Percentiles rank a stretch among this genome's conserved stretches.
These are phyloP conservation scores for Fistulina hepatica DNA, from an alignment of 1,284 basidiomycete species.

Conservation along the genomic window DNA sequence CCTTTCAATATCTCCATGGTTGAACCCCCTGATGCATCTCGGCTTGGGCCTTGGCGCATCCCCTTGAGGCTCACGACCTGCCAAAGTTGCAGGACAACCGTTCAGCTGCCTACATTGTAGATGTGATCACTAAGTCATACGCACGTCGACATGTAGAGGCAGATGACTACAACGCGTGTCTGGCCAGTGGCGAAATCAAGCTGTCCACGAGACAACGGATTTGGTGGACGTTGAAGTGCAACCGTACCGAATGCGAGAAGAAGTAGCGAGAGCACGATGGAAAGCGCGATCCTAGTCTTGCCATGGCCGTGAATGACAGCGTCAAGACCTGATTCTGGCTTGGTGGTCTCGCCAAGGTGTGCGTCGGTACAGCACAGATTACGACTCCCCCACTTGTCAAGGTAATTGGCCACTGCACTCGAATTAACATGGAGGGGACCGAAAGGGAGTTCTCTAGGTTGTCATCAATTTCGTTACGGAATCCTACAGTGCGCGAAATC, in stretches of 20 bases:
- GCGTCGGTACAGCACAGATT: conserved; percentile 64
- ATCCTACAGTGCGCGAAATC: conserved; percentile 47
- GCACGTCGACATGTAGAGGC: conserved; percentile 49
- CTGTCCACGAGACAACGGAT: conserved; percentile 39
- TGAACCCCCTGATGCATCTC: conserved; percentile 55
- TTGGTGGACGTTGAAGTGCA: conserved; percentile 53
- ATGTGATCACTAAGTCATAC: conserved; percentile 55
- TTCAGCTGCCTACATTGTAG: conserved; percentile 47
- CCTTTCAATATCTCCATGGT: conserved; percentile 66
- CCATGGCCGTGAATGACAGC: conserved; percentile 70
- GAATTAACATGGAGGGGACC: conserved; percentile 2
- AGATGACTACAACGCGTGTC: conserved; percentile 55
- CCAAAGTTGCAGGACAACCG: conserved; percentile 68
- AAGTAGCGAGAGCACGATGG: conserved; percentile 58
- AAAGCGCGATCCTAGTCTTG: conserved; percentile 56
- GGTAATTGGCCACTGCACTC: conserved; percentile 1
- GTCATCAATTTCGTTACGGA: conserved; percentile 68
- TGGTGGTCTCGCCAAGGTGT: conserved; percentile 65
- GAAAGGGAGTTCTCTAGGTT: conserved; percentile 28
- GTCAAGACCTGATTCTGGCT: conserved; percentile 80
- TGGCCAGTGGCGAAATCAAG: conserved; percentile 54
- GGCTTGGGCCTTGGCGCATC: conserved; percentile 73
- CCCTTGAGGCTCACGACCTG: conserved; percentile 76
- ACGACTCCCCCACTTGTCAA: conserved; percentile 24
- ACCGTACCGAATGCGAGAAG: conserved; percentile 42